A percentile compares a stretch with the other conserved stretches of the same genome.
Evolutionary conservation across 169 alveolate genomes (phyloP).

Genomic region (Toxoplasma gondii): DNA sequence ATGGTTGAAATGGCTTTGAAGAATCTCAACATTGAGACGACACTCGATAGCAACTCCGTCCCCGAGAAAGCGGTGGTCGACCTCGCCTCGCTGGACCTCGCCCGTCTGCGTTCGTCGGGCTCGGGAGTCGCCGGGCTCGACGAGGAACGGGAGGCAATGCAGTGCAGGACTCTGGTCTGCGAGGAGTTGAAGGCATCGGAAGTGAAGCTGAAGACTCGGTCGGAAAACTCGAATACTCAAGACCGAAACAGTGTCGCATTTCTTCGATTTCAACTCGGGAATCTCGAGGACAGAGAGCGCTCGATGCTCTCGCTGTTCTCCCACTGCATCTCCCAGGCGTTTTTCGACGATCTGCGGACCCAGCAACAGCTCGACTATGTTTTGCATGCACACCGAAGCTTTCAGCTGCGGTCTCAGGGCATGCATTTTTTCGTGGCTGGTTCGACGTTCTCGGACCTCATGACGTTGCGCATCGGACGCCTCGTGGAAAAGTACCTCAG

Average conservation of each 20-base stretch:
- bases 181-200: not conserved
- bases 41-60: not conserved
- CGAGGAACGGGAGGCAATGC: not conserved
- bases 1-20: not conserved
- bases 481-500: not conserved
- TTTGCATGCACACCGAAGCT: not conserved
- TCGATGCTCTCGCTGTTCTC: slow-evolving; percentile 12
- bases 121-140: not conserved
- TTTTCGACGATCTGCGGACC: slow-evolving; percentile 29
- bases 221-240: slow-evolving; percentile 15
- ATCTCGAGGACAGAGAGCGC: not conserved
- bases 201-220: not conserved
- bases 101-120: not conserved
- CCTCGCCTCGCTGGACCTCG: not conserved
- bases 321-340: slow-evolving; percentile 13
- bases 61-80: not conserved
- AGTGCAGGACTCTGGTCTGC: not conserved
- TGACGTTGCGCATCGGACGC: not conserved
- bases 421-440: slow-evolving; percentile 1
- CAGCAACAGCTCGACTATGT: slow-evolving; percentile 41
- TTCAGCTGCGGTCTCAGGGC: slow-evolving; percentile 22
- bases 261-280: slow-evolving; percentile 14
- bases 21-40: slow-evolving; percentile 19
- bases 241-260: slow-evolving; percentile 31
- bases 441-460: not conserved